A percentile compares a stretch with the other conserved stretches of the same genome.
These are phyloP conservation scores for Akanthomyces lecanii DNA, from an alignment of 2,329 filamentous ascomycete genomes.

Conservation along the genomic window DNA sequence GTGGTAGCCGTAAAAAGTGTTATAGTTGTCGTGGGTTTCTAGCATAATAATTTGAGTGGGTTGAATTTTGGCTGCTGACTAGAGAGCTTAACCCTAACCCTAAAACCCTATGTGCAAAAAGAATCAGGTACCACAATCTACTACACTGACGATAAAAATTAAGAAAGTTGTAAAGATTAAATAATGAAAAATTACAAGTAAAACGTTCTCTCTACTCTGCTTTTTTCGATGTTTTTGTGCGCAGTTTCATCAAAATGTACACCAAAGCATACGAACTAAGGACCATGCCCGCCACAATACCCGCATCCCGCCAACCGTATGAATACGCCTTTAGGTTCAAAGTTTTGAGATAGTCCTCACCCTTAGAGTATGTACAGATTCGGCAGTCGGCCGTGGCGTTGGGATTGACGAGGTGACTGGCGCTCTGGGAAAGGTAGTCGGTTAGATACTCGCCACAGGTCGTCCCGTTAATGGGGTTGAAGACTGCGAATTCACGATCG, in stretches of 20 bases:
- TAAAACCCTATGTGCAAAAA: too few species aligned
- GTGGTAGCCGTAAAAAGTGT: too few species aligned
- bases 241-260: conserved; percentile 43
- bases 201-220: conserved; percentile 30
- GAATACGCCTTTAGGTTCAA: conserved; percentile 58
- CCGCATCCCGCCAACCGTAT: conserved; percentile 64
- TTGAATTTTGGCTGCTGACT: too few species aligned
- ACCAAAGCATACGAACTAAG: conserved; percentile 49
- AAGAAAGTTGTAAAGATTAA: too few species aligned
- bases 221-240: conserved; percentile 46
- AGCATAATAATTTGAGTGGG: too few species aligned
- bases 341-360: conserved; percentile 55
- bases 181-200: background rate
- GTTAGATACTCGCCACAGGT: conserved; percentile 57
- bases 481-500: conserved; percentile 45
- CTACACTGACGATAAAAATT: background rate
- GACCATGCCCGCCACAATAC: conserved; percentile 53
- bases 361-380: conserved; percentile 57
- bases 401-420: conserved; percentile 56
- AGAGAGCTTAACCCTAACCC: too few species aligned
- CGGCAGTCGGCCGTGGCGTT: conserved; percentile 50
- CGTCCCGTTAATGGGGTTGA: conserved; percentile 45
- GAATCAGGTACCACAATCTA: too few species aligned
- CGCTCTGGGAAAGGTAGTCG: conserved; percentile 43
- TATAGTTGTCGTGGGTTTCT: too few species aligned